phyloP scores from a whole-genome alignment of 1,284 basidiomycete genomes.

The Vanrija pseudolonga region DNA sequence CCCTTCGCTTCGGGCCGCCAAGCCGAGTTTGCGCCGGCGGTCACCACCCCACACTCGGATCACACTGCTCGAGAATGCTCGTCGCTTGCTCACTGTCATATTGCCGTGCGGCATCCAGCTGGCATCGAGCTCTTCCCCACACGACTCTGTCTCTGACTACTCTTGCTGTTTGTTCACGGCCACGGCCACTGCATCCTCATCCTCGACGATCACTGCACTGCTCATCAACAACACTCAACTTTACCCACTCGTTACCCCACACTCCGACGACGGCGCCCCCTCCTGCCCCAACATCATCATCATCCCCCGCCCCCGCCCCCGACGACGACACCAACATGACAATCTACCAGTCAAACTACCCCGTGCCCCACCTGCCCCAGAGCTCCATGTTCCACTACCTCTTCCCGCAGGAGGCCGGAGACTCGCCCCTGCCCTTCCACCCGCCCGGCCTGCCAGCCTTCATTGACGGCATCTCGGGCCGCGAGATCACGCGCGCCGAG shows the following conservation, averaged over 20 bases:
- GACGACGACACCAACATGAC: conserved; percentile 9
- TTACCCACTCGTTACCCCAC: not conserved
- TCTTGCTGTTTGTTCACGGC: too few relatives aligned
- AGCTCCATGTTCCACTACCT: conserved; percentile 14
- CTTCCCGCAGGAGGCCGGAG: conserved; percentile 5
- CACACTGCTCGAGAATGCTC: too few relatives aligned
- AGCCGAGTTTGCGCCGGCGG: too few relatives aligned
- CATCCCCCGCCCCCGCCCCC: too few relatives aligned
- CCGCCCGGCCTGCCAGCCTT: conserved; percentile 42
- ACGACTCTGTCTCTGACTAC: too few relatives aligned
- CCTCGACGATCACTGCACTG: not conserved
- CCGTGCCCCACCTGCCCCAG: conserved; percentile 29
- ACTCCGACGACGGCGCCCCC: not conserved
- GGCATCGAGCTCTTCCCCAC: too few relatives aligned
- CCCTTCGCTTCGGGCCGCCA: too few relatives aligned
- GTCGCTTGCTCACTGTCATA: too few relatives aligned
- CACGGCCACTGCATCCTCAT: not conserved
- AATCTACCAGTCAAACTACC: conserved; percentile 27
- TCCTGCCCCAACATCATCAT: not conserved
- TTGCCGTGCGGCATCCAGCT: too few relatives aligned
- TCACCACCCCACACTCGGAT: too few relatives aligned
- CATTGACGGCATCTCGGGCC: conserved; percentile 62
- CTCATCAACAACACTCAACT: not conserved
- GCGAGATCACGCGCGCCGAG: conserved; percentile 57
- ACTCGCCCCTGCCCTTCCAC: conserved; percentile 31